These are phyloP conservation scores for Fraxinus excelsior DNA, from an alignment of 257 asterid species.

Conservation along the genomic window DNA sequence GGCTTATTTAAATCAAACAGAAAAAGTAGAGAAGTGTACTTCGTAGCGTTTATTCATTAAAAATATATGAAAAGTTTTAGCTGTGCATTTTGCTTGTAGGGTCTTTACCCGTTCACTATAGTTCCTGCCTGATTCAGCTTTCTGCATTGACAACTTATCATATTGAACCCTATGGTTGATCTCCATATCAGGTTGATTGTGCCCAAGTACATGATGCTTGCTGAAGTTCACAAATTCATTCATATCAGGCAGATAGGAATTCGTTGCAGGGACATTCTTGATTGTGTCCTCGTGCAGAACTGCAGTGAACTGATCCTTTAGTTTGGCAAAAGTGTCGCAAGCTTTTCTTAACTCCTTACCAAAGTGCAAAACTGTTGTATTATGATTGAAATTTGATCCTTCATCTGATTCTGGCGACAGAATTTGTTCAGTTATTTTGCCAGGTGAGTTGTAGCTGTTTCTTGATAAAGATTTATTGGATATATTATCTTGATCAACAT, in stretches of 20 bases:
- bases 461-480: constrained; percentile 24
- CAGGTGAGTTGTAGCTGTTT: constrained; percentile 2
- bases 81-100: background rate
- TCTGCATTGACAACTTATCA: constrained; percentile 19
- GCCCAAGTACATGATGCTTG: constrained; percentile 28
- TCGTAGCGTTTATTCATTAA: background rate
- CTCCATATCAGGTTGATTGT: constrained; percentile 29
- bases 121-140: constrained; percentile 32
- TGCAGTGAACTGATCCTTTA: constrained; percentile 38
- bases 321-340: constrained; percentile 35
- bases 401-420: constrained; percentile 24
- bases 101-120: constrained; percentile 40
- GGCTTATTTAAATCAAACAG: background rate
- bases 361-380: constrained; percentile 28
- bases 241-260: constrained; percentile 21
- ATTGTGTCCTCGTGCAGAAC: constrained; percentile 25
- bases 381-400: constrained; percentile 22
- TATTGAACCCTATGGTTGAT: constrained; percentile 1
- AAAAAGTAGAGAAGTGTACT: background rate
- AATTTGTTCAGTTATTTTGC: constrained; percentile 24
- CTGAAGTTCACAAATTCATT: constrained; percentile 20
- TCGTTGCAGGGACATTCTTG: constrained; percentile 23
- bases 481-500: constrained; percentile 28
- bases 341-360: constrained; percentile 40
- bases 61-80: background rate